Conservation (phyloP, 345 rosid genomes). For the Angophora floribunda region DNA sequence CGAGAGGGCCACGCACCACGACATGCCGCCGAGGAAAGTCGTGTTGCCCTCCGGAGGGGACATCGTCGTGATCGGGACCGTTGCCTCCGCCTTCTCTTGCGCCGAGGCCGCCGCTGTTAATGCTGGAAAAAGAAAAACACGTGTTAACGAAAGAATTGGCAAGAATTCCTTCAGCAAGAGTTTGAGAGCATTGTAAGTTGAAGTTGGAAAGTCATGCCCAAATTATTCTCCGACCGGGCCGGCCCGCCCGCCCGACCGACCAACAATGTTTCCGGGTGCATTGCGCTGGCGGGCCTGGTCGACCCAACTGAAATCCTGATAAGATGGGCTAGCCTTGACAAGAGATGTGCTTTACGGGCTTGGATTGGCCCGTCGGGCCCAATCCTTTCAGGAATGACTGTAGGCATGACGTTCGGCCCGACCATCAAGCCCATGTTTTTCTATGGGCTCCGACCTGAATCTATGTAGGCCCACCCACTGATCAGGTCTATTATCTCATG, state of each 20-base stretch:
- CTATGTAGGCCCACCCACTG: not conserved
- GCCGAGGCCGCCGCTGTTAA: not conserved
- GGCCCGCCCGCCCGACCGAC: not conserved
- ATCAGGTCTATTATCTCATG: not conserved
- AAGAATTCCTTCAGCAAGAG: not conserved
- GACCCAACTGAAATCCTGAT: not conserved
- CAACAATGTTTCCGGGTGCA: not conserved
- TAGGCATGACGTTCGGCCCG: not conserved
- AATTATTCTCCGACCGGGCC: not conserved
- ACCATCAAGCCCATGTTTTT: not conserved
- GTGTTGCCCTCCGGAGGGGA: constrained; percentile 89
- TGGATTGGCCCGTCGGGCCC: not conserved
- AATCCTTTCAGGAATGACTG: not conserved
- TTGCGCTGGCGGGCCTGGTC: not conserved
- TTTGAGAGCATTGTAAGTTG: not conserved
- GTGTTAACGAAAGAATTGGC: not conserved
- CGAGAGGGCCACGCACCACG: constrained; percentile 77
- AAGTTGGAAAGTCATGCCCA: not conserved
- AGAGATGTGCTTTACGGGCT: not conserved
- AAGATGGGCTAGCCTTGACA: not conserved
- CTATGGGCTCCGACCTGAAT: not conserved
- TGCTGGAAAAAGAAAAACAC: not conserved
- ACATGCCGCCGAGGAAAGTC: constrained; percentile 62
- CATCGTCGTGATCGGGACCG: constrained; percentile 18
- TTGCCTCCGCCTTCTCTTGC: constrained; percentile 37